Conservation (phyloP, 768 basidiomycete species). For the Udeniomyces megalosporus region DNA sequence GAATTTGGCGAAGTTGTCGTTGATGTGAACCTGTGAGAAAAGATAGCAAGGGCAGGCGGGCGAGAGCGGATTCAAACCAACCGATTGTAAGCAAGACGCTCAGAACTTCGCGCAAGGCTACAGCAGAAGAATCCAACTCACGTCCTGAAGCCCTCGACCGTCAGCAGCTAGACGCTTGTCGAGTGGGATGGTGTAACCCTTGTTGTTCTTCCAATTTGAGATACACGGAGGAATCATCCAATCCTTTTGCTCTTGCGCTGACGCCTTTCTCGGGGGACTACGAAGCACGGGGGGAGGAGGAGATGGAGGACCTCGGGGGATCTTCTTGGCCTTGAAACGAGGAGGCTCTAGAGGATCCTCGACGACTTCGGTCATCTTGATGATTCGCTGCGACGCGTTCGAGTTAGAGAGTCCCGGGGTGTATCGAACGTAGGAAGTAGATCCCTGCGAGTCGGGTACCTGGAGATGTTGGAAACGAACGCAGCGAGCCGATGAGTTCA, state of each 20-base stretch:
- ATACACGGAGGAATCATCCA: constrained; percentile 99
- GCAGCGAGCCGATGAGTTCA: too few relatives aligned
- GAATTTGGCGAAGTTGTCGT: constrained; percentile 98
- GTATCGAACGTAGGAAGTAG: constrained; percentile 83
- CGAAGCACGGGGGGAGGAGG: constrained; percentile 91
- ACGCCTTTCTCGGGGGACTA: constrained; percentile 88
- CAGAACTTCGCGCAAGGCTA: neutral
- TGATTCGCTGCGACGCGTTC: constrained; percentile 83
- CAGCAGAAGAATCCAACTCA: constrained; percentile 32
- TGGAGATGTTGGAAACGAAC: constrained; percentile 25
- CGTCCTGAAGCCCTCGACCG: constrained; percentile 94
- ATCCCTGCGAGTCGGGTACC: constrained; percentile 66
- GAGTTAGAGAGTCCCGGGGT: constrained; percentile 41
- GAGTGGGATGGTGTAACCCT: constrained; percentile 96
- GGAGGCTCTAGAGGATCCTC: constrained; percentile 97
- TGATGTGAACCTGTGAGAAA: constrained; percentile 66
- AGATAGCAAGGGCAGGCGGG: neutral
- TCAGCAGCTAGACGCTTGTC: constrained; percentile 97
- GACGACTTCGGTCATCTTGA: constrained; percentile 96
- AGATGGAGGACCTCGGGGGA: constrained; percentile 87
- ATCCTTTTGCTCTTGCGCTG: constrained; percentile 94
- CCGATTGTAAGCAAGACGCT: too few relatives aligned
- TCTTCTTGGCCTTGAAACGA: constrained; percentile 96
- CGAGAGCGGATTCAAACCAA: too few relatives aligned
- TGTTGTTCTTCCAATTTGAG: constrained; percentile 99